phyloP scores from a whole-genome alignment of 306 rosid species.

The Rosa rugosa region DNA sequence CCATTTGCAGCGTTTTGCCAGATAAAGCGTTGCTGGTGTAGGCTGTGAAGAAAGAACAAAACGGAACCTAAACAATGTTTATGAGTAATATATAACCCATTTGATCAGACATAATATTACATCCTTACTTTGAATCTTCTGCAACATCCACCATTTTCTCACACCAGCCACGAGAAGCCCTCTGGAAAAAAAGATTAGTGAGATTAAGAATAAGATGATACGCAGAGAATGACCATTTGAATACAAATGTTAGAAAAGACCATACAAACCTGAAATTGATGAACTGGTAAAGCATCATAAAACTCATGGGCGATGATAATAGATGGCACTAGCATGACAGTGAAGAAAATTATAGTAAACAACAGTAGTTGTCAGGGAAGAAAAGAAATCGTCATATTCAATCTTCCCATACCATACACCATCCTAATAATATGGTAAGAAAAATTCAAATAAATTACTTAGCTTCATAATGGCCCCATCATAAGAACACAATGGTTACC shows the following conservation, averaged over 20 bases:
- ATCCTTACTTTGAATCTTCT: slow-evolving; percentile 83
- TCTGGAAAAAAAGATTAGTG: slow-evolving; percentile 39
- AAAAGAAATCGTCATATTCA: neutral
- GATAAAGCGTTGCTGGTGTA: slow-evolving; percentile 71
- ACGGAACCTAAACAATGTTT: slow-evolving; percentile 61
- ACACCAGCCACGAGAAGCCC: slow-evolving; percentile 84
- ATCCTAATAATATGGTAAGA: neutral
- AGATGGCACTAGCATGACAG: slow-evolving; percentile 63
- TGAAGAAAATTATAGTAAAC: neutral
- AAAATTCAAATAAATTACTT: neutral
- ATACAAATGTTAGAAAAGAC: neutral
- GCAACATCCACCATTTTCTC: slow-evolving; percentile 90
- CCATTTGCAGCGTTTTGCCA: slow-evolving; percentile 82
- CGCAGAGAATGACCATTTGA: neutral
- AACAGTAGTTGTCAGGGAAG: neutral
- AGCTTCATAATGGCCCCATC: neutral
- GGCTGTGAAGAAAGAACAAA: slow-evolving; percentile 90
- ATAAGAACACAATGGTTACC: neutral
- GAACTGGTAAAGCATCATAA: slow-evolving; percentile 91
- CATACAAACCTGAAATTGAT: slow-evolving; percentile 84
- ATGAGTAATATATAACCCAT: slow-evolving; percentile 30
- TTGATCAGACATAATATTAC: slow-evolving; percentile 7
- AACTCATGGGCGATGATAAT: slow-evolving; percentile 89
- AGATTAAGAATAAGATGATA: neutral
- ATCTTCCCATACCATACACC: slow-evolving; percentile 6